Percentiles rank a stretch among this genome's conserved stretches.
Conservation (phyloP, 2,329 filamentous ascomycete species). For the Boeremia exigua region DNA sequence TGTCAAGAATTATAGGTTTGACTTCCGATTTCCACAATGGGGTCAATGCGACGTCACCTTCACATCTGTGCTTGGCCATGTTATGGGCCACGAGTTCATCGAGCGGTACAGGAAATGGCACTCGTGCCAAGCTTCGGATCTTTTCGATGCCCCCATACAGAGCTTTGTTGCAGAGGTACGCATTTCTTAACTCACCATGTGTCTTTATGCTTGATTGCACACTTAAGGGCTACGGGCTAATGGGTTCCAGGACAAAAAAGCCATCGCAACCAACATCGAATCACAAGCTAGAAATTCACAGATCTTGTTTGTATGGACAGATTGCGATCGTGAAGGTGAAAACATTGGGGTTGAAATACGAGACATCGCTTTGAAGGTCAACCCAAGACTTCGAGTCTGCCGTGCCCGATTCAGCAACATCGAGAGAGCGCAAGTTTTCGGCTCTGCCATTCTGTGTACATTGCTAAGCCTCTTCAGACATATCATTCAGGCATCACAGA, state of each 20-base stretch:
- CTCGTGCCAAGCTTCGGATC: slow-evolving; percentile 74
- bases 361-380: slow-evolving; percentile 76
- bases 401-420: slow-evolving; percentile 95
- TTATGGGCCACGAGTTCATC: slow-evolving; percentile 81
- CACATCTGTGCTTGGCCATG: slow-evolving; percentile 90
- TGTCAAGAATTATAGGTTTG: slow-evolving; percentile 94
- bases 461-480: slow-evolving; percentile 63
- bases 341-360: slow-evolving; percentile 94
- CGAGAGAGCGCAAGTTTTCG: slow-evolving; percentile 74
- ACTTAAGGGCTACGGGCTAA: slow-evolving; percentile 15
- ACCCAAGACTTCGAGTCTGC: slow-evolving; percentile 76
- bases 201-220: neutral
- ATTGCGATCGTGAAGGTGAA: slow-evolving; percentile 97
- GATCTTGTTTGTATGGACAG: slow-evolving; percentile 94
- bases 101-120: slow-evolving; percentile 78
- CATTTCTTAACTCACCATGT: neutral
- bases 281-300: slow-evolving; percentile 74
- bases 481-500: slow-evolving; percentile 80
- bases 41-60: slow-evolving; percentile 86
- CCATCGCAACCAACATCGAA: slow-evolving; percentile 84
- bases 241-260: slow-evolving; percentile 70
- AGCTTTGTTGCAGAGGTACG: slow-evolving; percentile 70
- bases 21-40: slow-evolving; percentile 87
- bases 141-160: slow-evolving; percentile 82
- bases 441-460: too few relatives aligned